Base-by-base conservation (phyloP, 768 basidiomycete genomes). In the Leccinum rimulosum region DNA sequence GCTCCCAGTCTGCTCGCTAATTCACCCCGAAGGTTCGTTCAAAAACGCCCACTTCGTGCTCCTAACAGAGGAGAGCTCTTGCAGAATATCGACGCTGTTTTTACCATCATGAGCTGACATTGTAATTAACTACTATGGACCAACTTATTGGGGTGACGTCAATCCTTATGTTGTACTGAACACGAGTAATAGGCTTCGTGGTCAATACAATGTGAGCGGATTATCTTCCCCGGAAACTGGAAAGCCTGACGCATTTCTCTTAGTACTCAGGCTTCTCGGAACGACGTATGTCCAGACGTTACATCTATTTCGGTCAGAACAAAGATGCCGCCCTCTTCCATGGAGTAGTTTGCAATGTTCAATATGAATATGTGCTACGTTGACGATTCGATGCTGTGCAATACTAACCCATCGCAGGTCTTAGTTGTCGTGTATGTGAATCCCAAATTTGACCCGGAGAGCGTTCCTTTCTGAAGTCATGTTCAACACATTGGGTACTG, bases 201-300 rank as follows among this genome's bases (percentile, higher is more conserved):
- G 25, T 54, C n/a, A 12, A 52, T 31, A 63, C 61, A 9, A 56
- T 51, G 55, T 63, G 36, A 31, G 58, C 27, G 19, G 17, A 8
- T n/a, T 3, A 31, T 50, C 50, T 19, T 50, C 15, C 15, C 15
- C 27, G 25, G 15, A 25, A 19, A 17, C 27, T 9, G 8, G 17
- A 15, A 45, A 27, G 19, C 11, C 9, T 25, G 45, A 59, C 30
- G 15, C 28, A 28, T 28, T 28, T 28, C 28, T 56, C 35, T 19
- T 31, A 8, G n/a, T n/a, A n/a, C n/a, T 8, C 40, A 62, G 55
- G 57, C 38, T 61, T 22, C 57, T 58, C 10, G 59, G 63, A 8
- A 45, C 19, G 22, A 54, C 56, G 8, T 56, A 56, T n/a, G 28
- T 66, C 14, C 55, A 57, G 53, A 53, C 52, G 22, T 51, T n/a